Conservation (phyloP, 2,329 filamentous ascomycete species). For the Beauveria sp. region DNA sequence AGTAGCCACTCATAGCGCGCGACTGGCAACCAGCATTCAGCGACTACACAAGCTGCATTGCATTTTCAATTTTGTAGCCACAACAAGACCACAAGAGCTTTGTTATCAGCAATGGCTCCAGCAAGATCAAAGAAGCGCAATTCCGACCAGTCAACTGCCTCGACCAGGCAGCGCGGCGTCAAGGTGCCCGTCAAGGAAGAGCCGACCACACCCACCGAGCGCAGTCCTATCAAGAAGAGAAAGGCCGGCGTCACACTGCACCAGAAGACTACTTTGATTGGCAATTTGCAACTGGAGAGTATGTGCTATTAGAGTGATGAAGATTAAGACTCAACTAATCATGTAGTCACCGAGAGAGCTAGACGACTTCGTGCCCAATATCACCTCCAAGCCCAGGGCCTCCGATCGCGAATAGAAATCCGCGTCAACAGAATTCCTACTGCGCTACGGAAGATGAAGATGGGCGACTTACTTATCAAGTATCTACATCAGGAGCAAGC, state of each 20-base stretch:
- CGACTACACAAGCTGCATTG: neutral
- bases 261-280: constrained; percentile 81
- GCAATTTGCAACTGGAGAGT: constrained; percentile 88
- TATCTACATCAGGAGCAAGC: constrained; percentile 37
- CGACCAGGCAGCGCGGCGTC: constrained; percentile 12
- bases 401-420: constrained; percentile 82
- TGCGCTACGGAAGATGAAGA: constrained; percentile 68
- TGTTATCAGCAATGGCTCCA: constrained; percentile 1
- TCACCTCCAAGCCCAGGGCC: constrained; percentile 75
- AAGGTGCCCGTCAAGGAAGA: constrained; percentile 19
- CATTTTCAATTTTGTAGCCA: neutral
- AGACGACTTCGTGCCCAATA: constrained; percentile 85
- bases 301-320: constrained; percentile 24
- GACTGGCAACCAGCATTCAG: neutral
- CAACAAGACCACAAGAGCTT: neutral
- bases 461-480: constrained; percentile 66
- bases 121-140: constrained; percentile 11
- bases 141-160: constrained; percentile 7
- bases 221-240: constrained; percentile 57
- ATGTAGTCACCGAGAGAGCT: constrained; percentile 73
- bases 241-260: constrained; percentile 53
- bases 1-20: constrained; percentile 11
- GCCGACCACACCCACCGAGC: constrained; percentile 33
- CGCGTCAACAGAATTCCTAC: constrained; percentile 87
- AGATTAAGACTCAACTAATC: constrained; percentile 13